Evolutionary conservation across 768 basidiomycete genomes (phyloP), one percentile per base, ranked within the genome.

Genomic region (Tephrocybe sp.): DNA sequence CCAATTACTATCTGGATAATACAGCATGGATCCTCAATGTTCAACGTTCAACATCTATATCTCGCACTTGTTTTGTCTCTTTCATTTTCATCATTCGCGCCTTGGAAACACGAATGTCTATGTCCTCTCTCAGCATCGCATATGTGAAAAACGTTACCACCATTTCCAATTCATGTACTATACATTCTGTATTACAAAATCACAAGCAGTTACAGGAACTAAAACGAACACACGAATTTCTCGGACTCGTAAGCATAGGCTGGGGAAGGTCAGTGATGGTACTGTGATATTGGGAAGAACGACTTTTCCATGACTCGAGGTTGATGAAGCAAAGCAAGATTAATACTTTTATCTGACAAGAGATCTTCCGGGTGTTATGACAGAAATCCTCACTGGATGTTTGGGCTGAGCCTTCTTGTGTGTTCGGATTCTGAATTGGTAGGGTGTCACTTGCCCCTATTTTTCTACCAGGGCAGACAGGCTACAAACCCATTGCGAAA

Each of bases 401-500:
- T n/a, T n/a, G n/a, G n/a, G n/a, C n/a, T n/a, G n/a, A n/a, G n/a
- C n/a, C n/a, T n/a, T n/a, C n/a, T n/a, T n/a, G n/a, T n/a, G n/a
- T n/a, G n/a, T n/a, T n/a, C n/a, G n/a, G n/a, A n/a, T n/a, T 30
- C 29, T 30, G 29, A 30, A 12, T 12, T n/a, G 15, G 27, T 16
- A 53, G 57, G 50, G 59, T 55, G 69, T 60, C 79, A 79, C 70
- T 81, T 81, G 65, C 80, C 77, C 62, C 79, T 68, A 31, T 68
- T 76, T 75, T 72, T 81, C 79, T 81, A 55, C n/a, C n/a, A n/a
- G n/a, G n/a, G n/a, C n/a, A n/a, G n/a, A n/a, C n/a, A n/a, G n/a
- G n/a, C n/a, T n/a, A n/a, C n/a, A n/a, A n/a, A n/a, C n/a, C n/a
- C n/a, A n/a, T n/a, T n/a, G n/a, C n/a, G n/a, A n/a, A n/a, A n/a